These are phyloP conservation scores for Annulohypoxylon moriforme DNA, from an alignment of 495 filamentous ascomycete genomes.

Conservation along the genomic window DNA sequence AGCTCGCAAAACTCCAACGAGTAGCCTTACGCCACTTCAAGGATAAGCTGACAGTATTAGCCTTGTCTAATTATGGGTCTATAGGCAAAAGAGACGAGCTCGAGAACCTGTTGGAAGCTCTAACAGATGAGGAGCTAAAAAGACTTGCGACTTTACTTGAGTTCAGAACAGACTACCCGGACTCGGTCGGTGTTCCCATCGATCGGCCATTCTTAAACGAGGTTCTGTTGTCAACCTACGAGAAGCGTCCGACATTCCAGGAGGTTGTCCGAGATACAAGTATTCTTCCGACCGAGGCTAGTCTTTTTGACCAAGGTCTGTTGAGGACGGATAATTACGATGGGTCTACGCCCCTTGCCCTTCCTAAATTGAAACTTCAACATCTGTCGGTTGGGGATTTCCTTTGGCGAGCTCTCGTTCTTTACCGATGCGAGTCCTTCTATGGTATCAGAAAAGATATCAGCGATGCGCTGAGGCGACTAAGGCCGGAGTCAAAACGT, in stretches of 20 bases:
- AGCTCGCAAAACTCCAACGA: constrained; percentile 83
- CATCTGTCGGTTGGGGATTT: constrained; percentile 97
- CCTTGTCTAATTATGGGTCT: constrained; percentile 90
- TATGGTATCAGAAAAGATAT: constrained; percentile 94
- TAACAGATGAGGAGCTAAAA: constrained; percentile 78
- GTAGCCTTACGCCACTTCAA: constrained; percentile 85
- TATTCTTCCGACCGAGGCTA: constrained; percentile 83
- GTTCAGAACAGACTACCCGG: constrained; percentile 82
- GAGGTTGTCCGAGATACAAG: constrained; percentile 76
- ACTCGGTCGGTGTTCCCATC: constrained; percentile 68
- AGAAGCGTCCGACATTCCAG: constrained; percentile 84
- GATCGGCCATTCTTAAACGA: constrained; percentile 79
- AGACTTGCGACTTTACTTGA: constrained; percentile 77
- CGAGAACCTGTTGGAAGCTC: constrained; percentile 75
- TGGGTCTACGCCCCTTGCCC: constrained; percentile 86
- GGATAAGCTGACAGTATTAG: constrained; percentile 88
- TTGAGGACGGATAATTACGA: constrained; percentile 89
- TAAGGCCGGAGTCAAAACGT: constrained; percentile 75
- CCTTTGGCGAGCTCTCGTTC: constrained; percentile 88
- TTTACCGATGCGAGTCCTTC: constrained; percentile 92
- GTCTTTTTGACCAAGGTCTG: constrained; percentile 86
- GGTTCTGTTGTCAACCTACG: constrained; percentile 78
- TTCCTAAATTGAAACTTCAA: constrained; percentile 95
- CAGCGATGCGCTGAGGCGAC: constrained; percentile 79
- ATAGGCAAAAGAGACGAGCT: constrained; percentile 84